Evolutionary conservation across 768 basidiomycete genomes (phyloP), one percentile per base, ranked within the genome.

Genomic region (Pleurotus platypus): DNA sequence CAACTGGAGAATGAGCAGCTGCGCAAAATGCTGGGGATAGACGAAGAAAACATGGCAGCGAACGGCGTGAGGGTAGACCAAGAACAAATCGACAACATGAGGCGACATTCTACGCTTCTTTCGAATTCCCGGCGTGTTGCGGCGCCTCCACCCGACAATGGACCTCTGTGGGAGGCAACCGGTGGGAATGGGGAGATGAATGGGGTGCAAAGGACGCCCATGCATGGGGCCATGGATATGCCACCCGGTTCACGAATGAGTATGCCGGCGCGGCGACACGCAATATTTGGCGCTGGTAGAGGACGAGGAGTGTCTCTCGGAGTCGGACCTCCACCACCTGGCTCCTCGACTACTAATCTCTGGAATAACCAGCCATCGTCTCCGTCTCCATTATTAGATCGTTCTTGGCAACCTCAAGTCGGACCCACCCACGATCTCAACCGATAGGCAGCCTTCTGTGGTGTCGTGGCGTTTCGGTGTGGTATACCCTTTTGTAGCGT

Each of bases 1-100:
- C 87, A 89, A 69, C 74, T 74, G 49, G 96, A 98, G 73, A 99
- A 99, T 66, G 80, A 82, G 45, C 79, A 84, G 56, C 73, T 99
- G 49, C 78, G 96, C 49, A 78, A 78, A 64, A 68, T 89, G 70
- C 74, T 99, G 46, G 85, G 82, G 15, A 93, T 98, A 59, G 88
- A 90, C 69, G 69, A 76, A 37, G 78, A 70, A 22, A 78, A 74
- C 40, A 74, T 88, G 54, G 70, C 71, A 1, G 78, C 77, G 45
- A 77, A 75, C 46, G 84, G 86, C 7, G 72, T 89, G 42, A 72
- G 70, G 0, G 57, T 84, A 27, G 83, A 86, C 56, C 68, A 78
- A 50, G 79, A 83, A 45, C 68, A 75, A 63, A 58, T 72, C 38
- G 75, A 79, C 66, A 78, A 73, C 56, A 73, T 54, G 39, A 39